Conservation (phyloP, 148 eudicot species). For the Vaccinium vitisidaea region DNA sequence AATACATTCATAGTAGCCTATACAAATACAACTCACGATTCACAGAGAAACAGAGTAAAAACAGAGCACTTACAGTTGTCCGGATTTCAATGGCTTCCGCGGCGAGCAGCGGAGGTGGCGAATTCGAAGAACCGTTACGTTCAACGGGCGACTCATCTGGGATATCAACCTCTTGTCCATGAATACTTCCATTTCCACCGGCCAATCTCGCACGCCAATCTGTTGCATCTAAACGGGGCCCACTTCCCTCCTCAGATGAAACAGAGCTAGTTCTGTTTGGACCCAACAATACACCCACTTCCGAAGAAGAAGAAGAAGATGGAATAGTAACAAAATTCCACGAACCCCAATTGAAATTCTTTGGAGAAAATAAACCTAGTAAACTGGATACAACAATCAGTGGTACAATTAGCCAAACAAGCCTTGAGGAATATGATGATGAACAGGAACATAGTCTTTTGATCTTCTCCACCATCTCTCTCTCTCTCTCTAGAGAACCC, state of each 20-base stretch:
- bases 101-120: slow-evolving; percentile 27
- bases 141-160: background rate
- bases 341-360: slow-evolving; percentile 21
- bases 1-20: background rate
- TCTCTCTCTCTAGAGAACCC: background rate
- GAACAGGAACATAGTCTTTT: slow-evolving; percentile 14
- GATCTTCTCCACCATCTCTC: slow-evolving; percentile 21
- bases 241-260: slow-evolving; percentile 1
- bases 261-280: background rate
- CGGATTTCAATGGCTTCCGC: slow-evolving; percentile 13
- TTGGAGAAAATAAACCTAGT: slow-evolving; percentile 25
- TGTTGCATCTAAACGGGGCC: background rate
- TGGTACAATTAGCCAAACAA: slow-evolving; percentile 32
- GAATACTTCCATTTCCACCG: background rate
- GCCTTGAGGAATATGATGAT: slow-evolving; percentile 35
- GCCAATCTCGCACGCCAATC: slow-evolving; percentile 20
- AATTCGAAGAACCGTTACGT: slow-evolving; percentile 15
- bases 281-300: background rate
- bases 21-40: background rate
- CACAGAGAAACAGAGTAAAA: background rate
- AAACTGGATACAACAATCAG: slow-evolving; percentile 38
- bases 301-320: slow-evolving; percentile 15
- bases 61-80: slow-evolving; percentile 21
- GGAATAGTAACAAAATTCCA: slow-evolving; percentile 17
- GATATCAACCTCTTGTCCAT: slow-evolving; percentile 8